These are phyloP conservation scores for Linanthus parryae DNA, from an alignment of 148 eudicot species.

Conservation along the genomic window DNA sequence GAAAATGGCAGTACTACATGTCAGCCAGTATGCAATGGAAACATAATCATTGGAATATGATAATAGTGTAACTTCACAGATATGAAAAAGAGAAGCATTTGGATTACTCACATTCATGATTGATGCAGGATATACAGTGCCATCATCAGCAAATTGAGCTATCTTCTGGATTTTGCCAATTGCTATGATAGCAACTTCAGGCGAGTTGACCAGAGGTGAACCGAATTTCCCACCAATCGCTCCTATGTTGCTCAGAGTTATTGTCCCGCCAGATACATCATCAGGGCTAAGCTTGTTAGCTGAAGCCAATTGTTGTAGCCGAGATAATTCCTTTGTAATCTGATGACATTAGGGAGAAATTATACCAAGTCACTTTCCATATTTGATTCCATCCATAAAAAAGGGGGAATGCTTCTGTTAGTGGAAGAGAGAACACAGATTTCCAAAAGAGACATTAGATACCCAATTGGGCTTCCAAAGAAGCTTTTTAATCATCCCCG, in stretches of 20 bases:
- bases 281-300: constrained; percentile 77
- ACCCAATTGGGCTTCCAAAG: no score
- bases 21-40: neutral
- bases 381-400: no score
- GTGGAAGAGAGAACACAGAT: no score
- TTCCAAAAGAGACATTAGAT: no score
- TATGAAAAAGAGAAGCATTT: neutral
- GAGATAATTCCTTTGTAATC: constrained; percentile 83
- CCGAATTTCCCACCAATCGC: constrained; percentile 95
- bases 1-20: neutral
- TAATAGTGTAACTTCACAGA: neutral
- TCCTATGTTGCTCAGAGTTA: constrained; percentile 92
- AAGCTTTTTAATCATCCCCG: no score
- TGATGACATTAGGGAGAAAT: constrained; percentile 15
- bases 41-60: neutral
- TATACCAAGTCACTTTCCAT: no score
- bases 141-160: constrained; percentile 65
- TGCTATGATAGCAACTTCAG: constrained; percentile 88
- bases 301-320: constrained; percentile 59
- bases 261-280: constrained; percentile 84
- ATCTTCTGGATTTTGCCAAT: constrained; percentile 71
- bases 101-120: constrained; percentile 64
- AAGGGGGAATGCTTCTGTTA: no score
- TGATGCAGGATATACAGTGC: constrained; percentile 60
- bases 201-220: constrained; percentile 78